Conservation (phyloP, 2,329 filamentous ascomycete species). For the Aspergillus sp. region DNA sequence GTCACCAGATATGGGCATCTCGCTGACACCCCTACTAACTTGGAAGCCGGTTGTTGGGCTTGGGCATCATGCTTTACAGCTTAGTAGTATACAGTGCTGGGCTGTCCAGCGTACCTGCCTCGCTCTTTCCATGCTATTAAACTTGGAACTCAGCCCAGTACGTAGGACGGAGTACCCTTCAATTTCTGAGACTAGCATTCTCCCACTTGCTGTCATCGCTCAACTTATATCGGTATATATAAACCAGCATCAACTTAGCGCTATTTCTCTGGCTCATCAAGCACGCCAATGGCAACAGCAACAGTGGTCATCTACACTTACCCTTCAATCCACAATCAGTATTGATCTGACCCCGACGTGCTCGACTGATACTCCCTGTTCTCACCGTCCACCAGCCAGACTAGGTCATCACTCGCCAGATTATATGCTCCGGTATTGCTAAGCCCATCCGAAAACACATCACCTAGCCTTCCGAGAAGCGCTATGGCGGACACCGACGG, state of each 20-base stretch:
- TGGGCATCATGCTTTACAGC: not conserved
- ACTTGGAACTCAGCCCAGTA: too few relatives aligned
- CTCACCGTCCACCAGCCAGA: not conserved
- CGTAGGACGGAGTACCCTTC: not conserved
- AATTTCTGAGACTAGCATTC: not conserved
- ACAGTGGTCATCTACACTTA: not conserved
- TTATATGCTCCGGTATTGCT: not conserved
- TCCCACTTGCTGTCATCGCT: not conserved
- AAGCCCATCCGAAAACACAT: not conserved
- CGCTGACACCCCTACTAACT: not conserved
- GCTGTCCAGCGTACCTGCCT: slow-evolving; percentile 8
- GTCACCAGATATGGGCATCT: not conserved
- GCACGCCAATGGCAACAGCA: not conserved
- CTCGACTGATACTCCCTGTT: not conserved
- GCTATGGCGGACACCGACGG: slow-evolving; percentile 2
- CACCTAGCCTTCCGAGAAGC: not conserved
- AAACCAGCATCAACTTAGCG: not conserved
- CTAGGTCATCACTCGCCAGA: not conserved
- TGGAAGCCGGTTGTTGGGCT: not conserved
- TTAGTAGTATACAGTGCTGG: not conserved
- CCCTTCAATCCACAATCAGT: not conserved
- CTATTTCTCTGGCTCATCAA: not conserved
- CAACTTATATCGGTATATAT: not conserved
- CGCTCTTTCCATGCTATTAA: not conserved
- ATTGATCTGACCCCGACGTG: not conserved